These are phyloP conservation scores for Bipolaris sorokiniana DNA, from an alignment of 2,329 filamentous ascomycete species.

Conservation along the genomic window DNA sequence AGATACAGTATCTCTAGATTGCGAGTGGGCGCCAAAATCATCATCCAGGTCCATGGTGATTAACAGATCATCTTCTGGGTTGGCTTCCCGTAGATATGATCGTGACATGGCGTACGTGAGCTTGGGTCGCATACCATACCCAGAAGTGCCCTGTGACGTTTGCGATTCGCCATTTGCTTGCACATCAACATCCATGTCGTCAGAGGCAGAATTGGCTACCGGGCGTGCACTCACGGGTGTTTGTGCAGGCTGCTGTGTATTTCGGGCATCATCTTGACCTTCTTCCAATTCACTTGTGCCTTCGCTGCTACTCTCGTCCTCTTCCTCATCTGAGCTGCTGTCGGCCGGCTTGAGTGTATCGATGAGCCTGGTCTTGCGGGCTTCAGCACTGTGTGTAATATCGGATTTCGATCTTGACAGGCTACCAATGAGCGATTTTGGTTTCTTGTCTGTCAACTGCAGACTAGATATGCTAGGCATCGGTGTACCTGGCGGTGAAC, in stretches of 20 bases:
- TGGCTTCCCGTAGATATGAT: constrained; percentile 64
- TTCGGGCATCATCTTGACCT: not conserved
- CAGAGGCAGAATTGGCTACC: not conserved
- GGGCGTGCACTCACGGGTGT: not conserved
- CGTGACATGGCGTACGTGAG: constrained; percentile 66
- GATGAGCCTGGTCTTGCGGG: constrained; percentile 39
- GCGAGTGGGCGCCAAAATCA: constrained; percentile 23
- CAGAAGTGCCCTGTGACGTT: constrained; percentile 31
- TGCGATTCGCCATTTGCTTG: constrained; percentile 32
- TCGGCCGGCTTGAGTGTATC: constrained; percentile 39
- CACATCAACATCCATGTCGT: constrained; percentile 32
- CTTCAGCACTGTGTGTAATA: constrained; percentile 31
- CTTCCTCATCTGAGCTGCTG: constrained; percentile 31
- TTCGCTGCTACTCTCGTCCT: constrained; percentile 37
- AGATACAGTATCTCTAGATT: constrained; percentile 22
- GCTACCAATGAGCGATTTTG: constrained; percentile 25
- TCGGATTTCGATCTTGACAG: constrained; percentile 44
- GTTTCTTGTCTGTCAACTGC: constrained; percentile 37
- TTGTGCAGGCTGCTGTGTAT: not conserved
- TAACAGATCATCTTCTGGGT: constrained; percentile 50
- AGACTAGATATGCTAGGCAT: constrained; percentile 43
- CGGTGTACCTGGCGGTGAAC: constrained; percentile 33
- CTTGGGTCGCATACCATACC: constrained; percentile 45
- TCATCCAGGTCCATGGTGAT: constrained; percentile 45
- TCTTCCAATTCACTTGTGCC: constrained; percentile 21